Conservation (phyloP, 192 early-diverging fungal genomes). For the Piromyces sp. region DNA sequence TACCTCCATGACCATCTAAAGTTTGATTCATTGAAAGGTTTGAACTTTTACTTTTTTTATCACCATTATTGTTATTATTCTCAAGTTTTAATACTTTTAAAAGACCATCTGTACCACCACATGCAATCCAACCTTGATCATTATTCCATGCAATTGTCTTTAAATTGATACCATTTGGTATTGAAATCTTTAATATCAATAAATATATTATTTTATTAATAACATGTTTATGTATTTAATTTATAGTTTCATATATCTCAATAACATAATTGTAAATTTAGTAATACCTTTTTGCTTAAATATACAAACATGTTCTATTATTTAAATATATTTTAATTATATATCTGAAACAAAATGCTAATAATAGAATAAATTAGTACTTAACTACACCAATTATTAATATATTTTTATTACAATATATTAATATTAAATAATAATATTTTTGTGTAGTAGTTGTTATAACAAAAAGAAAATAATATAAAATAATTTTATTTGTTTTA, state of each 20-base stretch:
- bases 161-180: slow-evolving; percentile 33
- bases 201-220: background rate
- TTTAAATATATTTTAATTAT: no score
- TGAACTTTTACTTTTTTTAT: slow-evolving; percentile 5
- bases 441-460: no score
- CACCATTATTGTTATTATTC: slow-evolving; percentile 1
- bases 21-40: slow-evolving; percentile 47
- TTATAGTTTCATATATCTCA: background rate
- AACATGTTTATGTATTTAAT: background rate
- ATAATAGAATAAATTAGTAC: no score
- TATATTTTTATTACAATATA: no score
- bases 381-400: no score
- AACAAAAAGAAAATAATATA: no score
- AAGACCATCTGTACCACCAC: slow-evolving; percentile 40
- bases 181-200: slow-evolving; percentile 24
- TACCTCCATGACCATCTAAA: slow-evolving; percentile 25
- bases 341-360: no score
- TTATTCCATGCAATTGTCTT: slow-evolving; percentile 39
- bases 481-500: no score
- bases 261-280: background rate
- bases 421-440: no score
- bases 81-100: slow-evolving; percentile 44
- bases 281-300: slow-evolving; percentile 17
- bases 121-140: slow-evolving; percentile 42
- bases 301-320: slow-evolving; percentile 14